These are phyloP conservation scores for Cercospora sp. DNA, from an alignment of 2,329 filamentous ascomycete species.

Conservation along the genomic window DNA sequence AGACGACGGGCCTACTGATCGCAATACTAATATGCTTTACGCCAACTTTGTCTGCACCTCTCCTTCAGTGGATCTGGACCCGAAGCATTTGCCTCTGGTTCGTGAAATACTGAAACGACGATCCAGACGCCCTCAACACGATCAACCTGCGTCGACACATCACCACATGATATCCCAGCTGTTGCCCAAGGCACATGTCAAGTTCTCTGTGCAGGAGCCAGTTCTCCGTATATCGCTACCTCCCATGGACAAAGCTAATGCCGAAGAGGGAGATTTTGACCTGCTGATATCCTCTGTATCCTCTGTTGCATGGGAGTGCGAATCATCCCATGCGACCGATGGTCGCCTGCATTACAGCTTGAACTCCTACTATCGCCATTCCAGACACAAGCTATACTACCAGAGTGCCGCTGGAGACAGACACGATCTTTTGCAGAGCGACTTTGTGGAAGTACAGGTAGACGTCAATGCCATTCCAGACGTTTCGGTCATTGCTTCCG, in stretches of 20 bases:
- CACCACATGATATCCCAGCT: slow-evolving; percentile 82
- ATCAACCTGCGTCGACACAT: slow-evolving; percentile 19
- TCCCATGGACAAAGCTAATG: slow-evolving; percentile 61
- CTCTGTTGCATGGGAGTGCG: slow-evolving; percentile 86
- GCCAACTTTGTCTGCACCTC: slow-evolving; percentile 96
- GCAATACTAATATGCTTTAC: slow-evolving; percentile 94
- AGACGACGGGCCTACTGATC: slow-evolving; percentile 68
- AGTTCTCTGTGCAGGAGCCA: slow-evolving; percentile 94
- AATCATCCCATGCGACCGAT: slow-evolving; percentile 88
- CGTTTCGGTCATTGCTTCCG: slow-evolving; percentile 76
- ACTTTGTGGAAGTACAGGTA: slow-evolving; percentile 82
- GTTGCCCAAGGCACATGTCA: slow-evolving; percentile 89
- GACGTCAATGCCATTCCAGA: slow-evolving; percentile 84
- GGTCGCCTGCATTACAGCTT: slow-evolving; percentile 86
- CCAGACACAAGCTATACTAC: slow-evolving; percentile 89
- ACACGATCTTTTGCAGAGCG: slow-evolving; percentile 83
- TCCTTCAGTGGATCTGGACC: slow-evolving; percentile 88
- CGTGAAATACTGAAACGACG: slow-evolving; percentile 66
- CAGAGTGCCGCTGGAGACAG: slow-evolving; percentile 80
- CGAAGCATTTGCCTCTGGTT: slow-evolving; percentile 83
- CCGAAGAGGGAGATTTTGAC: slow-evolving; percentile 79
- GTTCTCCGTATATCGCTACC: slow-evolving; percentile 87
- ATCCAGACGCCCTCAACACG: slow-evolving; percentile 14
- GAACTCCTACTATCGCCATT: slow-evolving; percentile 75
- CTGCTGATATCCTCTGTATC: slow-evolving; percentile 94